Evolutionary conservation across 139 green algal species (phyloP).

Genomic region (Micractinium sp.): DNA sequence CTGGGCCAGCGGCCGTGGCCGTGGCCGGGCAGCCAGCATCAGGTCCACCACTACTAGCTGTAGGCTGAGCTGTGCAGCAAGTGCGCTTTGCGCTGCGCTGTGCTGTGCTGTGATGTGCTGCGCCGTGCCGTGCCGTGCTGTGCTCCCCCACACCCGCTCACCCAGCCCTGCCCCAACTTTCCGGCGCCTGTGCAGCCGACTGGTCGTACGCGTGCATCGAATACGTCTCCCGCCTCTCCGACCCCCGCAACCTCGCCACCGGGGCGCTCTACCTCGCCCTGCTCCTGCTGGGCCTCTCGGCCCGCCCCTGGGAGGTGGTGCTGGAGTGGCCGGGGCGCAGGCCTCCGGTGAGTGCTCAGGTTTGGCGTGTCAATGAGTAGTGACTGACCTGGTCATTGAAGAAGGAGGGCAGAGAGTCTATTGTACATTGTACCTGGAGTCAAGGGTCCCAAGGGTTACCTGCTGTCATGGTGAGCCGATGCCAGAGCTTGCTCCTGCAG

Average conservation of each 20-base stretch:
- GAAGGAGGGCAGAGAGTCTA: too few relatives aligned
- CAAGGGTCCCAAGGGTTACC: too few relatives aligned
- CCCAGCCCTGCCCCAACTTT: too few relatives aligned
- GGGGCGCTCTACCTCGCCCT: conserved; percentile 56
- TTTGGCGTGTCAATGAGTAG: too few relatives aligned
- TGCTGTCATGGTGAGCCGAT: too few relatives aligned
- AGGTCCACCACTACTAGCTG: too few relatives aligned
- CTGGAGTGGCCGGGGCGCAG: conserved; percentile 5
- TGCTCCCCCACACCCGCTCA: background rate
- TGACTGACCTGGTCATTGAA: too few relatives aligned
- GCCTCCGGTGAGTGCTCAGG: background rate
- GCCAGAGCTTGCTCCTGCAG: too few relatives aligned
- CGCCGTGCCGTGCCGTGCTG: too few relatives aligned
- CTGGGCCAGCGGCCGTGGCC: too few relatives aligned
- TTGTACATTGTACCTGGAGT: too few relatives aligned
- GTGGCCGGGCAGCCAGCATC: too few relatives aligned
- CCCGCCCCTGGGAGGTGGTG: conserved; percentile 35
- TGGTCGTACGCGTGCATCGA: conserved; percentile 83
- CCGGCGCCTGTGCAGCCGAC: conserved; percentile 53
- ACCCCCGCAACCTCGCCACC: conserved; percentile 64
- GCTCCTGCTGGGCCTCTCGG: conserved; percentile 8
- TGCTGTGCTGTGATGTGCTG: background rate
- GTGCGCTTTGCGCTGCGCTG: background rate
- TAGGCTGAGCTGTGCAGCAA: background rate
- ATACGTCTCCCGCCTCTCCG: conserved; percentile 49